phyloP scores from a whole-genome alignment of 2,329 filamentous ascomycete genomes.

The Didymellaceae sp. region DNA sequence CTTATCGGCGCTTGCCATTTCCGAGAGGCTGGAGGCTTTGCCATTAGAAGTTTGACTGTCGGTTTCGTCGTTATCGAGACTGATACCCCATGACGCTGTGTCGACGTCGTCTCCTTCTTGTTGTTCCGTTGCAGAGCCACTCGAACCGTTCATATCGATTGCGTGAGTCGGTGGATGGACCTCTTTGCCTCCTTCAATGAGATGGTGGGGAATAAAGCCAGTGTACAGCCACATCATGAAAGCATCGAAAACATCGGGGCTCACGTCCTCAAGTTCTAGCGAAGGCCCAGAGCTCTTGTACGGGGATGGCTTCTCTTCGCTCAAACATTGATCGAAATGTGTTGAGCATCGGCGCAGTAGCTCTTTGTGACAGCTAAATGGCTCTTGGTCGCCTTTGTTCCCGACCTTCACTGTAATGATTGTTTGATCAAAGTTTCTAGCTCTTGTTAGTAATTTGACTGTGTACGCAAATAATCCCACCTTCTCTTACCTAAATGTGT shows the following conservation, averaged over 20 bases:
- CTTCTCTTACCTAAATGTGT: constrained; percentile 41
- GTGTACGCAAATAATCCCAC: background rate
- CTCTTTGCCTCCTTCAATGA: constrained; percentile 46
- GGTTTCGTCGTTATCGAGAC: constrained; percentile 40
- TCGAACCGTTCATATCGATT: constrained; percentile 28
- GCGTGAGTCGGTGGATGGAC: constrained; percentile 37
- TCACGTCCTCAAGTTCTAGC: constrained; percentile 43
- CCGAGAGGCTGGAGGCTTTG: constrained; percentile 19
- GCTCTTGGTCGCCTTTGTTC: constrained; percentile 38
- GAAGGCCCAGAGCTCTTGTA: constrained; percentile 37
- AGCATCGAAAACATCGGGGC: constrained; percentile 47
- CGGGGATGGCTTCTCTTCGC: constrained; percentile 39
- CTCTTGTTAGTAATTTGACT: constrained; percentile 21
- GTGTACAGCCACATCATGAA: constrained; percentile 50
- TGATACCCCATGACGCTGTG: constrained; percentile 44
- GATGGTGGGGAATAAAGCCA: constrained; percentile 45
- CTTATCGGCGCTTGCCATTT: constrained; percentile 35
- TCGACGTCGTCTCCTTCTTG: constrained; percentile 43
- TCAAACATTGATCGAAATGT: constrained; percentile 42
- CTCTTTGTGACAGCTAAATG: constrained; percentile 46
- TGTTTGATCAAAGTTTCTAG: constrained; percentile 46
- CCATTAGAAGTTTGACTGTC: constrained; percentile 20
- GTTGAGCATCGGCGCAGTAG: constrained; percentile 43
- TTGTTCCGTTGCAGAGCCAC: constrained; percentile 21
- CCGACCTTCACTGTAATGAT: constrained; percentile 47